A percentile compares a stretch with the other conserved stretches of the same genome.
These are phyloP conservation scores for Coniferiporia sulphurascens DNA, from an alignment of 1,284 basidiomycete genomes.

Conservation along the genomic window DNA sequence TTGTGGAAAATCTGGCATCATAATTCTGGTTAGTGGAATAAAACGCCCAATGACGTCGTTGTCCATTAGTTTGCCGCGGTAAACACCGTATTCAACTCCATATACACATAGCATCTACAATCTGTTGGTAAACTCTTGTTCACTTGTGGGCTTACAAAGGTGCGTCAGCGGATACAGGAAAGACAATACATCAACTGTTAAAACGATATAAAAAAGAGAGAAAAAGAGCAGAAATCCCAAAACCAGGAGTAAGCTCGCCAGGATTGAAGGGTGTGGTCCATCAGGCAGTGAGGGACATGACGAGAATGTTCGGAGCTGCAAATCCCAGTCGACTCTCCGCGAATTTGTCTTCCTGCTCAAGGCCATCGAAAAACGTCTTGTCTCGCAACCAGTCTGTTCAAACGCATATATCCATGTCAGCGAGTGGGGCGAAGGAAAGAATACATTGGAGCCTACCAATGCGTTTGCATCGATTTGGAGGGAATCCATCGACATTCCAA, in stretches of 20 bases:
- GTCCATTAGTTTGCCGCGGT: no score
- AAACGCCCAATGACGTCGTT: no score
- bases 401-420: constrained; percentile 5
- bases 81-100: no score
- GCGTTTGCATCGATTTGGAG: constrained; percentile 46
- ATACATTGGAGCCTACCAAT: constrained; percentile 43
- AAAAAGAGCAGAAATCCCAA: background rate
- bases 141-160: no score
- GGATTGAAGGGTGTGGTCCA: background rate
- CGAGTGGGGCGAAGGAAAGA: background rate
- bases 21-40: no score
- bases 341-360: constrained; percentile 57
- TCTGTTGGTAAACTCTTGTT: no score
- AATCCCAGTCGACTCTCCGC: constrained; percentile 58
- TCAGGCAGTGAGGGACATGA: constrained; percentile 42
- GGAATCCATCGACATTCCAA: constrained; percentile 38
- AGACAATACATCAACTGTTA: no score
- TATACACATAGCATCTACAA: no score
- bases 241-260: background rate
- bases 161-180: no score
- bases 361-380: constrained; percentile 61
- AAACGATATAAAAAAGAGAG: background rate
- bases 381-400: constrained; percentile 70
- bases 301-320: constrained; percentile 70
- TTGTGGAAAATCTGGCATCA: no score